phyloP scores from a whole-genome alignment of 352 stramenopile genomes.

The Pythium plurisporium region DNA sequence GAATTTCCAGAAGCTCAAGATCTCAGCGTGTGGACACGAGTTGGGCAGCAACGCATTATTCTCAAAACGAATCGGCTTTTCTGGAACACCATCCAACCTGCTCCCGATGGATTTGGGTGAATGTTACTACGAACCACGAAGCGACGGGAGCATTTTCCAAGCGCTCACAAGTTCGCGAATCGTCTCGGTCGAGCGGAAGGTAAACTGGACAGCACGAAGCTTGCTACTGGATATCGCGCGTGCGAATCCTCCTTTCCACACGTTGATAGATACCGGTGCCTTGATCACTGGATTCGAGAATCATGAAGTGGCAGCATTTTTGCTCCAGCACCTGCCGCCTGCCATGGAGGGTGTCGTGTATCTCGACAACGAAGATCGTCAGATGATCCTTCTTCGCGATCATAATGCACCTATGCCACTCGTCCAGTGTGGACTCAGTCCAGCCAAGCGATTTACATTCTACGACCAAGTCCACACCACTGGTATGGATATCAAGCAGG shows the following conservation, averaged over 20 bases:
- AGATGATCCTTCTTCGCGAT: constrained; percentile 93
- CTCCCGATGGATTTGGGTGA: constrained; percentile 98
- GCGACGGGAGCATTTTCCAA: constrained; percentile 98
- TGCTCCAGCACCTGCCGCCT: constrained; percentile 67
- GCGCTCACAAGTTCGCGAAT: constrained; percentile 94
- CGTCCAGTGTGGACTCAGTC: constrained; percentile 80
- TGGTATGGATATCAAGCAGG: constrained; percentile 92
- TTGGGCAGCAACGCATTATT: constrained; percentile 98
- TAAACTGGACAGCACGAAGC: constrained; percentile 74
- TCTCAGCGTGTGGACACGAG: constrained; percentile 98
- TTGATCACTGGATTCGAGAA: constrained; percentile 91
- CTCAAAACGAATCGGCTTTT: constrained; percentile 97
- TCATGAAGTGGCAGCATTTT: constrained; percentile 77
- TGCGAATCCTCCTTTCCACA: constrained; percentile 70
- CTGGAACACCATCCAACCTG: constrained; percentile 98
- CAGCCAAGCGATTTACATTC: constrained; percentile 89
- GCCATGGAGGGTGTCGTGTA: constrained; percentile 91
- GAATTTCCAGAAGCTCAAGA: constrained; percentile 98
- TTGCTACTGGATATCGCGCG: constrained; percentile 77
- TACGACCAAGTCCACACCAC: constrained; percentile 94
- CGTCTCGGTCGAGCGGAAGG: constrained; percentile 77
- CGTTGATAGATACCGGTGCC: constrained; percentile 89
- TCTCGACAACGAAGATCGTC: constrained; percentile 82
- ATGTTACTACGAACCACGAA: constrained; percentile 97
- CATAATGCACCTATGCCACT: constrained; percentile 94